Base-by-base conservation (phyloP, 169 alveolate genomes). In the Plasmodium cynomolgi region DNA sequence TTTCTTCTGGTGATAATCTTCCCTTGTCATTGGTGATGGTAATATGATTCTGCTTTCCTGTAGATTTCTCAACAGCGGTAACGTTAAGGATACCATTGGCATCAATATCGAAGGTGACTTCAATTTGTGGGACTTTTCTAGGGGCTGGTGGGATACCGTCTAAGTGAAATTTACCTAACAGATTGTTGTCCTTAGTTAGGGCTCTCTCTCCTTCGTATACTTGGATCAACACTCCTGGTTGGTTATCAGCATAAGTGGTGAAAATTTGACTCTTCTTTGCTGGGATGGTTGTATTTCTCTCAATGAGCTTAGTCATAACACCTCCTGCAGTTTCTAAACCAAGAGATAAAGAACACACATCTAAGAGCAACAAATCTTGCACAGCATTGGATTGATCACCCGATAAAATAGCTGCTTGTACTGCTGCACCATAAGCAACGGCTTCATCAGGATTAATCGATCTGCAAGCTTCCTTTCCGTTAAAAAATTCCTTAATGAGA, bases 111-210 rank as follows among this genome's bases (percentile, higher is more conserved):
- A 98, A 99, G 20, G 99, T 98, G 83, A 99, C 99, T 95, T 98
- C 99, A 93, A 99, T 99, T 96, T 99, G 99, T 29, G 99, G 99
- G 8, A 98, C 99, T 47, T 99, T 99, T 73, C 99, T 98, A n/a
- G 99, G 99, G 17, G 99, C 99, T 2, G 99, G 99, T 29, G 99
- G 99, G 84, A 99, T 99, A 34, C 99, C 99, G 81, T 98, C 99
- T 81, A 98, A 95, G 95, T 98, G 98, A 99, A 98, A 98, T 97
- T 98, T 97, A 83, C 99, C 99, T 88, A 99, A 97, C 58, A 98
- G 94, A 93, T 99, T 98, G 97, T 98, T 98, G 96, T 98, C 99
- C 97, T 98, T 98, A 72, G 99, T 98, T 98, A 98, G 96, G 75
- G 99, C 98, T 97, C 99, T 97, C 93, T 98, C 99, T 81, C 99